These are phyloP conservation scores for Leucosporidium creatinivorum DNA, from an alignment of 768 basidiomycete genomes.

Conservation along the genomic window DNA sequence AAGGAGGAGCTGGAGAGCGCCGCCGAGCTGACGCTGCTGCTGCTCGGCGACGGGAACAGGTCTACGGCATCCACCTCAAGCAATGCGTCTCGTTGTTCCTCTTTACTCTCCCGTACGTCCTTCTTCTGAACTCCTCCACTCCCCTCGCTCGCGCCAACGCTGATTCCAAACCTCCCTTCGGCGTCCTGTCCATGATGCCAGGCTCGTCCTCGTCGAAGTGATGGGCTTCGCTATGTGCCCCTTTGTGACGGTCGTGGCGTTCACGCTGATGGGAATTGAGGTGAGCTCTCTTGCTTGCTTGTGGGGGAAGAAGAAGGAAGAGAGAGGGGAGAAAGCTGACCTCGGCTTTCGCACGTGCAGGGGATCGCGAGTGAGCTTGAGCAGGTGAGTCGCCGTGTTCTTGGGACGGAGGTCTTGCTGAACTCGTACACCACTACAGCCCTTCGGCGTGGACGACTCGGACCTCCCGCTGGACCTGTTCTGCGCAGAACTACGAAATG, in stretches of 20 bases:
- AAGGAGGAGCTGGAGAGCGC: background rate
- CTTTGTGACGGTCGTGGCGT: conserved; percentile 6
- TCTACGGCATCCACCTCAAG: conserved; percentile 45
- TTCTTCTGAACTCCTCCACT: too few relatives aligned
- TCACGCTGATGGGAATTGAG: background rate
- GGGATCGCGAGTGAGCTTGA: conserved; percentile 14
- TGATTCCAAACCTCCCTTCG: too few relatives aligned
- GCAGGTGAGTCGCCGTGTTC: background rate
- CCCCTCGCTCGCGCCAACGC: too few relatives aligned
- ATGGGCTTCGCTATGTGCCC: conserved; percentile 23
- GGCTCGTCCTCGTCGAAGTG: conserved; percentile 59
- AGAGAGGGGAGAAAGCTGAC: too few relatives aligned
- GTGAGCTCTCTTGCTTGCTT: background rate
- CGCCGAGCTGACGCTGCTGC: background rate
- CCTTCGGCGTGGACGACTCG: conserved; percentile 27
- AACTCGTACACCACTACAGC: background rate
- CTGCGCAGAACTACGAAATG: conserved; percentile 33
- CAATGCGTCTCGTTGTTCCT: conserved; percentile 92
- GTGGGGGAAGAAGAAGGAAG: too few relatives aligned
- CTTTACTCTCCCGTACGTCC: conserved; percentile 63
- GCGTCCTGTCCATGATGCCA: too few relatives aligned
- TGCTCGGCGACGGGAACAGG: too few relatives aligned
- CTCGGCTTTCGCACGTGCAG: conserved; percentile 7
- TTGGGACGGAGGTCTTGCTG: background rate
- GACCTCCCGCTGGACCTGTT: conserved; percentile 34